These are phyloP conservation scores for Aspergillus awamori DNA, from an alignment of 2,329 filamentous ascomycete genomes.

Conservation along the genomic window DNA sequence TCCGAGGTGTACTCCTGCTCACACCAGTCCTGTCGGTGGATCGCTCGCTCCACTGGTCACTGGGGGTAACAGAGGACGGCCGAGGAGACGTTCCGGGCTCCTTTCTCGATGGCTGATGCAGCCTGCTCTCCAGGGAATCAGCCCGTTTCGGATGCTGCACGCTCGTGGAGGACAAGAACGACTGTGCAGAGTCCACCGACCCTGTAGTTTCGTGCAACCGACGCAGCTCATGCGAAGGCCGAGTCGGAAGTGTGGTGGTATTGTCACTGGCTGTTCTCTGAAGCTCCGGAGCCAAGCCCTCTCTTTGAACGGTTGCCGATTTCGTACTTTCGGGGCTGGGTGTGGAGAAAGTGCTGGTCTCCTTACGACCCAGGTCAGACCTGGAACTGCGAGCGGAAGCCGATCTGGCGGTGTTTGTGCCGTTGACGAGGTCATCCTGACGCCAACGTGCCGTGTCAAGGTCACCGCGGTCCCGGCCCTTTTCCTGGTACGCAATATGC, in stretches of 20 bases:
- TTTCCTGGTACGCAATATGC: slow-evolving; percentile 92
- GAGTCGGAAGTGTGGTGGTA: slow-evolving; percentile 43
- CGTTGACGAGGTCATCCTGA: slow-evolving; percentile 33
- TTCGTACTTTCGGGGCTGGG: slow-evolving; percentile 33
- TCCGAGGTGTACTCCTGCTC: slow-evolving; percentile 47
- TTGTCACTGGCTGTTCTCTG: slow-evolving; percentile 36
- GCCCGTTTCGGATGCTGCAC: slow-evolving; percentile 57
- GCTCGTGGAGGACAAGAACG: slow-evolving; percentile 35
- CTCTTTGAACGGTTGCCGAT: slow-evolving; percentile 39
- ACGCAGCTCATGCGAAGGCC: slow-evolving; percentile 61
- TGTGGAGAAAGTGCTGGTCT: slow-evolving; percentile 46
- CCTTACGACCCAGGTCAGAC: slow-evolving; percentile 43
- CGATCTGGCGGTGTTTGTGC: slow-evolving; percentile 46
- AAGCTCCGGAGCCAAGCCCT: slow-evolving; percentile 20
- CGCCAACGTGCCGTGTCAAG: slow-evolving; percentile 31
- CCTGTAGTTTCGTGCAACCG: slow-evolving; percentile 56
- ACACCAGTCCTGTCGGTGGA: slow-evolving; percentile 35
- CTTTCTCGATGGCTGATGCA: slow-evolving; percentile 64
- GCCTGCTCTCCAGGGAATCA: slow-evolving; percentile 60
- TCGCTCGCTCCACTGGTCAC: slow-evolving; percentile 35
- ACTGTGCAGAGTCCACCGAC: slow-evolving; percentile 45
- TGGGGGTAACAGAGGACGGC: slow-evolving; percentile 36
- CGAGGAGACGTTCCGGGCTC: slow-evolving; percentile 54
- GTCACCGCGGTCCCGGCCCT: slow-evolving; percentile 67
- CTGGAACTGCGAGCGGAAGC: slow-evolving; percentile 52